phyloP scores from a whole-genome alignment of 2,329 filamentous ascomycete genomes.

The Sclerotinia borealis region DNA sequence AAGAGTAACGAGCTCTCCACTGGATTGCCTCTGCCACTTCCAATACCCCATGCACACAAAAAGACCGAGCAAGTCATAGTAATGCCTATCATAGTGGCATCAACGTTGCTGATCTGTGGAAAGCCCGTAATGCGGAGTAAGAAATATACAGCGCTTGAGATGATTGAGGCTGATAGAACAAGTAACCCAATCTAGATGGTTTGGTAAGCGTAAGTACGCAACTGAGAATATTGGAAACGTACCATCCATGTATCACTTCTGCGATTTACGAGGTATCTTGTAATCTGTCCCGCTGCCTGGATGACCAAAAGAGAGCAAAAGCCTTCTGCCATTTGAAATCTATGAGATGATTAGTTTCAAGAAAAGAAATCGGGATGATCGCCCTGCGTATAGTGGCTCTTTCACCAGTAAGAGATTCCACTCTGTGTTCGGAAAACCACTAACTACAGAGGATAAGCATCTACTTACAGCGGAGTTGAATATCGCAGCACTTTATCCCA shows the following conservation, averaged over 20 bases:
- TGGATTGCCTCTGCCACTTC: conserved; percentile 86
- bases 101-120: conserved; percentile 85
- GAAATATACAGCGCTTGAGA: conserved; percentile 92
- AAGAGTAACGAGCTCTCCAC: conserved; percentile 94
- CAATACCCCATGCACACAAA: conserved; percentile 88
- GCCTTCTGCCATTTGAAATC: conserved; percentile 86
- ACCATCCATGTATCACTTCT: conserved; percentile 96
- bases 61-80: conserved; percentile 91
- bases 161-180: conserved; percentile 80
- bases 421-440: background rate
- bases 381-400: background rate
- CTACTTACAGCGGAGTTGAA: conserved; percentile 66
- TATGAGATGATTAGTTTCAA: background rate
- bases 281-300: conserved; percentile 89
- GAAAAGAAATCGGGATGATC: background rate
- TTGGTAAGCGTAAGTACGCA: conserved; percentile 14
- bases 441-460: background rate
- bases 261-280: conserved; percentile 87
- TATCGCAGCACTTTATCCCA: conserved; percentile 89
- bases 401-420: background rate
- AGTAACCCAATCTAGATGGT: conserved; percentile 70
- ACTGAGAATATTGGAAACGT: conserved; percentile 35
- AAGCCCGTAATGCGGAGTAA: conserved; percentile 93
- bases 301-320: conserved; percentile 97
- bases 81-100: conserved; percentile 87